phyloP scores from a whole-genome alignment of 768 basidiomycete species.

The Tricholoma hemisulphureum region DNA sequence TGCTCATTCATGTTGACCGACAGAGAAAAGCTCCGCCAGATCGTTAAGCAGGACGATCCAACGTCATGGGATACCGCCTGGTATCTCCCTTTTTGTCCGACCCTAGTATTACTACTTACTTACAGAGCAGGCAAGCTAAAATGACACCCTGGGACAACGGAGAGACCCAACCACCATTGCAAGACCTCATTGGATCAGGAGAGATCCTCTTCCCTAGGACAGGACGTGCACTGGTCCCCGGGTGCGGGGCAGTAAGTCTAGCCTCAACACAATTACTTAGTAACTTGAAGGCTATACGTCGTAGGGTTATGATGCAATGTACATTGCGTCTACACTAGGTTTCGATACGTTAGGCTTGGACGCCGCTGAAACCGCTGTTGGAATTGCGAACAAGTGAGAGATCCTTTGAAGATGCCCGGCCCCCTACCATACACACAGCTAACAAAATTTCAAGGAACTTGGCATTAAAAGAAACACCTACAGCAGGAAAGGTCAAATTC shows the following conservation, averaged over 20 bases:
- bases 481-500: slow-evolving; percentile 37
- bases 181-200: slow-evolving; percentile 46
- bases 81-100: too few species aligned
- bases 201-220: slow-evolving; percentile 39
- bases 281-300: too few species aligned
- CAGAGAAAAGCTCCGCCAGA: slow-evolving; percentile 10
- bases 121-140: slow-evolving; percentile 42
- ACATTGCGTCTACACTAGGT: slow-evolving; percentile 49
- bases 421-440: not conserved
- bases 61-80: slow-evolving; percentile 29
- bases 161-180: slow-evolving; percentile 51
- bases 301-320: slow-evolving; percentile 62
- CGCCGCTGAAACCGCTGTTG: slow-evolving; percentile 53
- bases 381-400: slow-evolving; percentile 43
- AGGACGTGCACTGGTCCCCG: slow-evolving; percentile 38
- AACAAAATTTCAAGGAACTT: slow-evolving; percentile 8
- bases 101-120: too few species aligned
- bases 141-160: slow-evolving; percentile 67
- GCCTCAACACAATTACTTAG: not conserved
- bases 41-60: slow-evolving; percentile 24
- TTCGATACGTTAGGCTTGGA: slow-evolving; percentile 54
- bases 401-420: slow-evolving; percentile 11
- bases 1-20: not conserved
- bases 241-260: slow-evolving; percentile 47
- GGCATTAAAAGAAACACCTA: slow-evolving; percentile 17